These are phyloP conservation scores for Fusarium redolens DNA, from an alignment of 2,329 filamentous ascomycete species.

Conservation along the genomic window DNA sequence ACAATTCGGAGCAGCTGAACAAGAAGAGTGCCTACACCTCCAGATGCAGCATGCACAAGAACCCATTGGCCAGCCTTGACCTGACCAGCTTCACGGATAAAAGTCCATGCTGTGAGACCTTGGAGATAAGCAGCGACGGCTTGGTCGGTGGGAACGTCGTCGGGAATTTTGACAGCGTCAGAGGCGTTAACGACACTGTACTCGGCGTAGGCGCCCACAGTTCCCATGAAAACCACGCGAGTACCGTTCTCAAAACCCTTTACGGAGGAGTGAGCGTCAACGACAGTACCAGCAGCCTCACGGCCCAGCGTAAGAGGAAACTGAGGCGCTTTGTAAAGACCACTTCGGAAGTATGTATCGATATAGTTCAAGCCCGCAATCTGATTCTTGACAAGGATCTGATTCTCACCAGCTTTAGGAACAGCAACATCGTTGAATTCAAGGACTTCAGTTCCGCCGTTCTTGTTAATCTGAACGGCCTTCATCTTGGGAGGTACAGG, in stretches of 20 bases:
- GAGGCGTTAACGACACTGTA: slow-evolving; percentile 65
- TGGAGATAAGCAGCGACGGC: slow-evolving; percentile 81
- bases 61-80: slow-evolving; percentile 84
- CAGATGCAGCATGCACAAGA: slow-evolving; percentile 86
- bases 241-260: slow-evolving; percentile 72
- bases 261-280: slow-evolving; percentile 66
- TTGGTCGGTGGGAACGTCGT: slow-evolving; percentile 67
- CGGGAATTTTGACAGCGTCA: slow-evolving; percentile 72
- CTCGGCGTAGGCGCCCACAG: slow-evolving; percentile 64
- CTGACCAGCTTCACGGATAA: slow-evolving; percentile 80
- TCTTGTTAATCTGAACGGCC: slow-evolving; percentile 72
- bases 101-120: slow-evolving; percentile 83
- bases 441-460: slow-evolving; percentile 76
- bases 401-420: slow-evolving; percentile 72
- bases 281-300: slow-evolving; percentile 80
- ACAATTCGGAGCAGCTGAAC: slow-evolving; percentile 78
- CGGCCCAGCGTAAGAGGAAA: slow-evolving; percentile 83
- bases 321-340: slow-evolving; percentile 75
- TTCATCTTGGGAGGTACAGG: slow-evolving; percentile 78
- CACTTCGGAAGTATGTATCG: slow-evolving; percentile 89
- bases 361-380: slow-evolving; percentile 89
- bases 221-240: slow-evolving; percentile 75
- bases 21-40: slow-evolving; percentile 81
- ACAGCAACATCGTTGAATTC: slow-evolving; percentile 77
- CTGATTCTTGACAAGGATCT: slow-evolving; percentile 84